Evolutionary conservation across 1,139 yeast species (phyloP), one percentile per base, ranked within the genome.

Genomic region (Ogataea hybrid): DNA sequence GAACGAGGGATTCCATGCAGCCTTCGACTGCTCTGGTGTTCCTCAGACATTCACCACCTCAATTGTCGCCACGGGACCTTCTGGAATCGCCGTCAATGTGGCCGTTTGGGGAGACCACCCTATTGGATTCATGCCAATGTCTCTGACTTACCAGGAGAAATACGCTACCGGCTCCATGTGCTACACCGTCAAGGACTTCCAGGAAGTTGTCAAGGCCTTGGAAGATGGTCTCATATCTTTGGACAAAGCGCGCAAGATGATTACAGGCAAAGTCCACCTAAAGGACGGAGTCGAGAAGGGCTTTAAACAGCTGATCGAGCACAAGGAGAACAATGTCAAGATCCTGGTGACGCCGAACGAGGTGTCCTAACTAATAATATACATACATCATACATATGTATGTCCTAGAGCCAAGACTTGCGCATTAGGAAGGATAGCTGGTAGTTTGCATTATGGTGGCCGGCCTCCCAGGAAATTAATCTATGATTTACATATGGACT

Each of bases 11-110:
- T 81, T 75, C 52, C 72, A 76, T 43, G 72, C 71, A 33, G 64
- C 80, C 0, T 81, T 71, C 58, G 87, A 81, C 59, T 78, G 84
- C 58, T 76, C 83, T 0, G 87, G 87, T 23, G 62, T 76, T 20
- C 77, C 73, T 35, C 69, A 68, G 3, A 79, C 86, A 3, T 75
- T 77, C 51, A 67, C 69, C 27, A 65, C 81, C 2, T 70, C 80
- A 3, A 58, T 81, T 20, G 70, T 69, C 37, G 72, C 80, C 15
- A 60, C 79, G 28, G 69, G 75, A 35, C 73, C 79, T n/a, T 71
- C 75, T 41, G 88, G 87, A 35, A 67, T 68, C 11, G 83, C 84
- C 5, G 79, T 81, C 37, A 81, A 81, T 54, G 72, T 81, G 28
- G 87, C 87, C 35, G 71, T 76, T 48, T 75, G 84, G 84, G 67